Evolutionary conservation across 2,329 filamentous ascomycete species (phyloP), one percentile per base, ranked within the genome.

Genomic region (Myriangium duriaei): DNA sequence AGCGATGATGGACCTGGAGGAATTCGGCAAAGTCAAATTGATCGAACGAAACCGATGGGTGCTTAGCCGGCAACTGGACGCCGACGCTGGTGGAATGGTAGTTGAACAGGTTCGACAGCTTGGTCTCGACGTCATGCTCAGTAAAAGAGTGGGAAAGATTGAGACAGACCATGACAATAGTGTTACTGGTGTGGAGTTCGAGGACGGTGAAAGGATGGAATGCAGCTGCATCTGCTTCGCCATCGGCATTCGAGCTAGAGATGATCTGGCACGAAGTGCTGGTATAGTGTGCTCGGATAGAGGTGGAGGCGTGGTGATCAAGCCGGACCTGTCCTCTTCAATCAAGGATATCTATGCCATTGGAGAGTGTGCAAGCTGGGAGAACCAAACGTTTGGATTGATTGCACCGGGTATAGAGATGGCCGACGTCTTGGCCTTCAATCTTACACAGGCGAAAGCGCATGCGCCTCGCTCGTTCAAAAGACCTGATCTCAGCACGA

Each of bases 361-460:
- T 34, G 87, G 86, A 40, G 87, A 94, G 59, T 94, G 86, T 50
- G 85, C 86, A 4, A 91, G 79, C 61, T 94, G 84, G 83, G 71
- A 87, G 45, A 79, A 75, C 47, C 81, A 91, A 58, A 86, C 83
- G 0, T 94, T 85, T 47, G 86, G 86, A 4, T 72, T 95, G 13
- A 93, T 95, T 49, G 85, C 81, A 0, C 86, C 86, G 0, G 86
- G 86, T 12, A 72, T 94, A 24, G 87, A 93, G 58, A 93, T 93
- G 83, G 87, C 87, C 1, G 86, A 93, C 48, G 78, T 94, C 1
- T 72, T 94, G 3, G 76, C 86, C 9, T 94, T 91, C 65, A 94
- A 94, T 57, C 72, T 95, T 41, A 92, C 86, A 3, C 79, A 87
- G 54, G 81, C 83, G 19, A 79, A 80, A 52, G 69, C 74, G 2